phyloP scores from a whole-genome alignment of 176 grass and related monocot species.

The Avena atlantica region DNA sequence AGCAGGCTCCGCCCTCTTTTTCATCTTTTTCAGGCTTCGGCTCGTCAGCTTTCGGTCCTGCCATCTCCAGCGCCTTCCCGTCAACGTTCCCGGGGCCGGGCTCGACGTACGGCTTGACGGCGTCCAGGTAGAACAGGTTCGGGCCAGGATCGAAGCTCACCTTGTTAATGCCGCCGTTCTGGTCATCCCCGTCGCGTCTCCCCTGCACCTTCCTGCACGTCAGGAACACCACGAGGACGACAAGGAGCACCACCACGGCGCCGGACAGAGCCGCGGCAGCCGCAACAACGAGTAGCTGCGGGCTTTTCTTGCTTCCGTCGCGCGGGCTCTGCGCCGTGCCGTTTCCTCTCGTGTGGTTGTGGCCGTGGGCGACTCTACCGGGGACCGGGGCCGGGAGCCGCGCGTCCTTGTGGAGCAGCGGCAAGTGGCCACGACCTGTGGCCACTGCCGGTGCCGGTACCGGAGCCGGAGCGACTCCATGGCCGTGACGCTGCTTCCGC shows the following conservation, averaged over 20 bases:
- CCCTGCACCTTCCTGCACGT: conserved; percentile 48
- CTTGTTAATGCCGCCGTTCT: conserved; percentile 57
- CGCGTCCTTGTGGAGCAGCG: conserved; percentile 47
- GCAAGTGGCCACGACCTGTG: neutral
- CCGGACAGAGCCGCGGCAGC: conserved; percentile 44
- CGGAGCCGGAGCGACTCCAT: conserved; percentile 17
- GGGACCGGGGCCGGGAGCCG: conserved; percentile 44
- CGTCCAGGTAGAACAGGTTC: conserved; percentile 72
- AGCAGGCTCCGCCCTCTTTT: conserved; percentile 15
- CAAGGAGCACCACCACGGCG: conserved; percentile 42
- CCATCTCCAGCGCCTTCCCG: neutral
- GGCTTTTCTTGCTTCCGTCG: conserved; percentile 13
- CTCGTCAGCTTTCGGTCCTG: conserved; percentile 5
- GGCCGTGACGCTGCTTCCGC: conserved; percentile 5
- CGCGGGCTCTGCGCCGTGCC: conserved; percentile 30
- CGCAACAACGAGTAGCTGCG: conserved; percentile 38
- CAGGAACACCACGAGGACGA: conserved; percentile 56
- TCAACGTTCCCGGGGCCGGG: neutral
- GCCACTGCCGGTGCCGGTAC: neutral
- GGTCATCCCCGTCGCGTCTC: conserved; percentile 28
- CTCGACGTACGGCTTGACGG: conserved; percentile 68
- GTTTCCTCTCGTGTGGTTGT: neutral
- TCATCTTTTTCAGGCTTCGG: conserved; percentile 39
- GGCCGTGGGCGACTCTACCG: neutral
- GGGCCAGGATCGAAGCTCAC: conserved; percentile 82